phyloP scores from a whole-genome alignment of 768 basidiomycete genomes.

The Rhodotorula kratochvilovae region DNA sequence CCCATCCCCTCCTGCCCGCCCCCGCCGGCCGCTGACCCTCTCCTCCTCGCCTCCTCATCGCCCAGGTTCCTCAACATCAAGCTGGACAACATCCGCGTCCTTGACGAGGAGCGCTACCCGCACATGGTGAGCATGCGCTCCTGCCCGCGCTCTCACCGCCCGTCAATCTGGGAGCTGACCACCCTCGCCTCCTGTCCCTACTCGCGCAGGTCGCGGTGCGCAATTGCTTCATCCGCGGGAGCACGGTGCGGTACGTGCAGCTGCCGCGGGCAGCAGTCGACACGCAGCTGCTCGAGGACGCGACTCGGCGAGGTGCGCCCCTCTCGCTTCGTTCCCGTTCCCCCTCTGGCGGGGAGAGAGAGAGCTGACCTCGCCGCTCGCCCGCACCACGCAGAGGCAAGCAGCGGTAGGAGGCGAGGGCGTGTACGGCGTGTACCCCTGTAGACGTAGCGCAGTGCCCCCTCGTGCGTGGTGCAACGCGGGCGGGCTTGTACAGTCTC shows the following conservation, averaged over 20 bases:
- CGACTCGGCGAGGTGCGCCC: conserved; percentile 80
- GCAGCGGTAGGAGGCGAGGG: conserved; percentile 1
- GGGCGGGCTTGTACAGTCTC: neutral
- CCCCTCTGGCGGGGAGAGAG: neutral
- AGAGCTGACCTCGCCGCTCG: neutral
- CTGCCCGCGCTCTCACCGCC: too few species aligned
- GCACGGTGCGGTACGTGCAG: conserved; percentile 95
- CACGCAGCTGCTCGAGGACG: conserved; percentile 90
- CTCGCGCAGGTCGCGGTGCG: conserved; percentile 9
- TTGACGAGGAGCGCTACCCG: conserved; percentile 87
- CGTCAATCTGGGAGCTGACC: neutral
- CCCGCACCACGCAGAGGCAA: conserved; percentile 5
- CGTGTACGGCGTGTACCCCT: neutral
- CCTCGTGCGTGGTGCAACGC: neutral
- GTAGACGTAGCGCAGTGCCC: neutral
- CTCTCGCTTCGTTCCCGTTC: neutral
- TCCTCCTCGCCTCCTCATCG: conserved; percentile 6
- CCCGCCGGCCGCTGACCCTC: neutral
- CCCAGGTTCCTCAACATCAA: conserved; percentile 89
- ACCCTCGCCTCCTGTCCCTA: neutral
- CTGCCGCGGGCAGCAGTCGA: conserved; percentile 88
- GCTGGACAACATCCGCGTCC: conserved; percentile 84
- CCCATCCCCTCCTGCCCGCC: conserved; percentile 34
- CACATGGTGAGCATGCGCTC: conserved; percentile 67
- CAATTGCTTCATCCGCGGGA: conserved; percentile 97